Evolutionary conservation across 1,139 yeast species (phyloP).

Genomic region (Geotrichum histeridarum): DNA sequence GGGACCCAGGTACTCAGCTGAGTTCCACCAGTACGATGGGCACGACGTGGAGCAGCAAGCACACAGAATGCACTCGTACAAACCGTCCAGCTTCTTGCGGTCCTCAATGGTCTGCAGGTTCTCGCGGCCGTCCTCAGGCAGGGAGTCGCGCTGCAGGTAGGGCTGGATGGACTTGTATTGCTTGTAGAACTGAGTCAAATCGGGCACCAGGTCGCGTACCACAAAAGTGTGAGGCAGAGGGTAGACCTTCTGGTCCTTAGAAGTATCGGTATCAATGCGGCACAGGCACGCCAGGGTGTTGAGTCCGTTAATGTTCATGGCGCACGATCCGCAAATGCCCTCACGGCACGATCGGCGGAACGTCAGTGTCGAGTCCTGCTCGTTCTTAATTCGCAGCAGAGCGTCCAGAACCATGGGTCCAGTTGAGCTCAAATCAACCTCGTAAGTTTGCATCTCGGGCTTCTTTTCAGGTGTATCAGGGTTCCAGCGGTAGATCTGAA

Average conservation of each 20-base stretch:
- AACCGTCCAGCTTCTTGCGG: conserved; percentile 93
- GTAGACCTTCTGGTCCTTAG: conserved; percentile 78
- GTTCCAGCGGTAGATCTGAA: conserved; percentile 95
- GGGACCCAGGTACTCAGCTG: conserved; percentile 96
- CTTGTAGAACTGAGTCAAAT: conserved; percentile 93
- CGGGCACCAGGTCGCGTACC: conserved; percentile 95
- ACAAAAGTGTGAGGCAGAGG: conserved; percentile 98
- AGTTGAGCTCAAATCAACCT: conserved; percentile 80
- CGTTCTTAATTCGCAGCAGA: conserved; percentile 86
- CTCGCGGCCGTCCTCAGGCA: conserved; percentile 89
- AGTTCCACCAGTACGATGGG: conserved; percentile 99
- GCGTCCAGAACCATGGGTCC: conserved; percentile 99
- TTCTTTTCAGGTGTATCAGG: conserved; percentile 94
- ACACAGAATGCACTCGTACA: conserved; percentile 95
- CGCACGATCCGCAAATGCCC: conserved; percentile 99
- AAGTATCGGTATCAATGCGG: conserved; percentile 75
- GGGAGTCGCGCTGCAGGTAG: conserved; percentile 75
- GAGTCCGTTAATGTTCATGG: conserved; percentile 97
- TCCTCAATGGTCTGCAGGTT: conserved; percentile 86
- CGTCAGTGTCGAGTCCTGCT: conserved; percentile 91
- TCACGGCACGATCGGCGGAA: conserved; percentile 98
- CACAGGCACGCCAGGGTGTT: conserved; percentile 96
- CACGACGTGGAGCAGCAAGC: conserved; percentile 99
- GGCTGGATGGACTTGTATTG: conserved; percentile 98
- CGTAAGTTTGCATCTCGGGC: conserved; percentile 79